Conservation (phyloP, 495 filamentous ascomycete species). For the Chlorociboria aeruginascens region DNA sequence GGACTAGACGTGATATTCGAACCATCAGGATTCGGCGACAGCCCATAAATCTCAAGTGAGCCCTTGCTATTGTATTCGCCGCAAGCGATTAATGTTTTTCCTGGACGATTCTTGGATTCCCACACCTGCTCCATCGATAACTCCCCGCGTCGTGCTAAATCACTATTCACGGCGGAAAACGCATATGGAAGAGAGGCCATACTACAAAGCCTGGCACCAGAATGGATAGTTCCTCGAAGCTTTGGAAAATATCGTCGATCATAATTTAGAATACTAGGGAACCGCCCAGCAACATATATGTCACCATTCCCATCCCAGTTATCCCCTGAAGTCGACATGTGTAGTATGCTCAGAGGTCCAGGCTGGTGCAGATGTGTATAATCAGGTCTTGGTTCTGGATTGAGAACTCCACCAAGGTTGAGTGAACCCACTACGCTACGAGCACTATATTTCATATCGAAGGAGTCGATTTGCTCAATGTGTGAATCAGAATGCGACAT, state of each 20-base stretch:
- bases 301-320: constrained; percentile 41
- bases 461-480: constrained; percentile 24
- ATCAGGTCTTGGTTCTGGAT: constrained; percentile 32
- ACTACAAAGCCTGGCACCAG: constrained; percentile 68
- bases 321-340: constrained; percentile 46
- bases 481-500: constrained; percentile 6
- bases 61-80: constrained; percentile 95
- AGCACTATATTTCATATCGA: constrained; percentile 1
- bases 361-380: constrained; percentile 73
- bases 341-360: constrained; percentile 70
- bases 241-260: constrained; percentile 78
- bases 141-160: constrained; percentile 39
- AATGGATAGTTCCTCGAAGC: constrained; percentile 66
- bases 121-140: constrained; percentile 38
- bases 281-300: constrained; percentile 78
- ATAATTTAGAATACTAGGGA: constrained; percentile 82
- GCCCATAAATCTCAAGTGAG: constrained; percentile 75
- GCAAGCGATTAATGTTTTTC: constrained; percentile 61
- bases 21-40: constrained; percentile 28
- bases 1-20: constrained; percentile 26
- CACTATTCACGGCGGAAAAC: constrained; percentile 40
- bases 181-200: constrained; percentile 64
- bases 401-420: constrained; percentile 20
- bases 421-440: constrained; percentile 18
- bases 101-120: constrained; percentile 34